These are phyloP conservation scores for Rhinocladiella mackenziei DNA, from an alignment of 2,329 filamentous ascomycete species.

Conservation along the genomic window DNA sequence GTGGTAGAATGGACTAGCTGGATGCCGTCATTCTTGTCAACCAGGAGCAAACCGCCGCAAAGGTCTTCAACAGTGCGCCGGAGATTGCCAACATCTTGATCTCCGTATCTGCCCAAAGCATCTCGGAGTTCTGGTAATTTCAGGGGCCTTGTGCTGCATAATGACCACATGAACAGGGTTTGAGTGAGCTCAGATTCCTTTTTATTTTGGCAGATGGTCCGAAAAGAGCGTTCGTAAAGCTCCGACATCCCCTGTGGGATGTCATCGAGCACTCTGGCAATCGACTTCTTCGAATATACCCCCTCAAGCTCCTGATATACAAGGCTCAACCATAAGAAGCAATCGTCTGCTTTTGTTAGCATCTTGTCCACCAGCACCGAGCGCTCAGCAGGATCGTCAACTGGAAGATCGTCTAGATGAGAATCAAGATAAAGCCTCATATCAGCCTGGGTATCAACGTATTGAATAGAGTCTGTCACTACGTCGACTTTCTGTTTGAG, in stretches of 20 bases:
- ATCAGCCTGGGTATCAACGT: neutral
- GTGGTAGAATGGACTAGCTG: conserved; percentile 3
- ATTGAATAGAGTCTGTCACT: neutral
- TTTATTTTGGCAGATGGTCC: neutral
- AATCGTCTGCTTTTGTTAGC: neutral
- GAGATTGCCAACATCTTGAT: neutral
- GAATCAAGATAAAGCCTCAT: conserved; percentile 3
- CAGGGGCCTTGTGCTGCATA: neutral
- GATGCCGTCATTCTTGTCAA: neutral
- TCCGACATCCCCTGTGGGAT: conserved; percentile 1
- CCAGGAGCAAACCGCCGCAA: neutral
- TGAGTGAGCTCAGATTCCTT: neutral
- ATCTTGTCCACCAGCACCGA: neutral
- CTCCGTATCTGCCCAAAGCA: conserved; percentile 1
- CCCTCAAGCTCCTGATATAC: conserved; percentile 2
- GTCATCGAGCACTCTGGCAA: neutral
- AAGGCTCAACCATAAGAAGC: conserved; percentile 4
- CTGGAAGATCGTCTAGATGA: neutral
- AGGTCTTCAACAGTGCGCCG: neutral
- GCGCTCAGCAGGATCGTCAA: neutral
- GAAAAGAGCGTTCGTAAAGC: conserved; percentile 3
- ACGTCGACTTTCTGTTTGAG: neutral
- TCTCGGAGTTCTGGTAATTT: neutral
- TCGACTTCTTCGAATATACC: conserved; percentile 1
- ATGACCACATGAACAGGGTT: conserved; percentile 1